Base-by-base conservation (phyloP, 306 rosid genomes). In the Mucuna pruriens region DNA sequence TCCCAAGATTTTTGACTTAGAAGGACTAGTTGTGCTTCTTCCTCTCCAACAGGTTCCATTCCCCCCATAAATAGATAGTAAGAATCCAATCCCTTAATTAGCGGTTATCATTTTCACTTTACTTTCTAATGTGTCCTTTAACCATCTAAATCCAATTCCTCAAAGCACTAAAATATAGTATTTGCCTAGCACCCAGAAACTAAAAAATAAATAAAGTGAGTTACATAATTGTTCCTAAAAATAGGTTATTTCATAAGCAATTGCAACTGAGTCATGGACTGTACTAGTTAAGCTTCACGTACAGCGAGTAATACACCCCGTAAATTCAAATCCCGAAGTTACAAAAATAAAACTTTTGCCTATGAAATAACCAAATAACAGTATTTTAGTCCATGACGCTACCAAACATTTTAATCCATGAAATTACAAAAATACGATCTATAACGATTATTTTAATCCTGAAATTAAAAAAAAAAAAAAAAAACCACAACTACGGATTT, bases 41-140 rank as follows among this genome's bases (percentile, higher is more conserved):
- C n/a, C n/a, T n/a, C n/a, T n/a, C n/a, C n/a, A n/a, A n/a, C n/a
- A n/a, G n/a, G n/a, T n/a, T n/a, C n/a, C n/a, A n/a, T n/a, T n/a
- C n/a, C n/a, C n/a, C n/a, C 25, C 46, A 68, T 10, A 34, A 9
- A 78, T 52, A 67, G 34, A 78, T n/a, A 39, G 68, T 23, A 52
- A 39, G 16, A 78, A 67, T 38, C 20, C 5, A 22, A 2, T 39
- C 76, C 81, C 17, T 25, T 40, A 60, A 19, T 22, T 61, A 26
- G 17, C 5, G 36, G 12, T 23, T 26, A 9, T 9, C 42, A 40
- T 13, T 25, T 16, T 11, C 46, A 31, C 60, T 26, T 42, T 11
- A 61, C 62, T 62, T 2, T 44, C 57, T 44, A 44, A 69, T 0
- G 57, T 71, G 20, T 0, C 38, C 61, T 29, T 71, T n/a, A 48